These are phyloP conservation scores for Nymphaea colorata DNA, from an alignment of 164 flowering plant genomes.

Conservation along the genomic window DNA sequence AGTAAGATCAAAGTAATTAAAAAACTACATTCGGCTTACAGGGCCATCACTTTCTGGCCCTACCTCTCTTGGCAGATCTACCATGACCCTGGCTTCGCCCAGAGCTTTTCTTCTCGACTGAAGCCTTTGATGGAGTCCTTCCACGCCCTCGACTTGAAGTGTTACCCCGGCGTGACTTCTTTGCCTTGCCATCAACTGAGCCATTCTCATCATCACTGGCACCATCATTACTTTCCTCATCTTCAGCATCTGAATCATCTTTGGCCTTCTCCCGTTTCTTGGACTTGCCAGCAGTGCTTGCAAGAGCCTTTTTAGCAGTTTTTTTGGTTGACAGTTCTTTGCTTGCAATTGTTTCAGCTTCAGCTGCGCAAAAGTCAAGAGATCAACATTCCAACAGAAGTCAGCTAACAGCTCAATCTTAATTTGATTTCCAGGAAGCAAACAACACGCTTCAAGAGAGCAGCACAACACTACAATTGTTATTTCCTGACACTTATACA, in stretches of 20 bases:
- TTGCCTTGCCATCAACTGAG: constrained; percentile 7
- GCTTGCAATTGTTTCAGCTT: constrained; percentile 20
- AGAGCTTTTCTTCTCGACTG: constrained; percentile 14
- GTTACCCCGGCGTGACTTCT: constrained; percentile 28
- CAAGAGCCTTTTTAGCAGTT: constrained; percentile 24
- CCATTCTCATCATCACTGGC: constrained; percentile 40
- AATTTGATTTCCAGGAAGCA: not conserved
- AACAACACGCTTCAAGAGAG: not conserved
- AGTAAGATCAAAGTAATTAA: not conserved
- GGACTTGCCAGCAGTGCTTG: constrained; percentile 29
- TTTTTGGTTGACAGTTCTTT: constrained; percentile 18
- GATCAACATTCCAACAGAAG: not conserved
- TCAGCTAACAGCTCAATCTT: not conserved
- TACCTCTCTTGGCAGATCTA: constrained; percentile 39
- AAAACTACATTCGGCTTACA: not conserved
- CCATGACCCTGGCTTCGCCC: constrained; percentile 63
- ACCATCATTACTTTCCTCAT: constrained; percentile 25
- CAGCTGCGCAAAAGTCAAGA: constrained; percentile 15
- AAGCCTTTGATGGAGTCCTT: constrained; percentile 22
- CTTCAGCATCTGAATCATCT: constrained; percentile 50
- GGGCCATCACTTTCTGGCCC: not conserved
- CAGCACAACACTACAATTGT: not conserved
- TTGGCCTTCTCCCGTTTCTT: constrained; percentile 57
- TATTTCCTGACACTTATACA: not conserved
- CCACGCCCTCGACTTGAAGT: constrained; percentile 39